Base-by-base conservation (phyloP, 352 stramenopile genomes). In the Pythium sukuiense region DNA sequence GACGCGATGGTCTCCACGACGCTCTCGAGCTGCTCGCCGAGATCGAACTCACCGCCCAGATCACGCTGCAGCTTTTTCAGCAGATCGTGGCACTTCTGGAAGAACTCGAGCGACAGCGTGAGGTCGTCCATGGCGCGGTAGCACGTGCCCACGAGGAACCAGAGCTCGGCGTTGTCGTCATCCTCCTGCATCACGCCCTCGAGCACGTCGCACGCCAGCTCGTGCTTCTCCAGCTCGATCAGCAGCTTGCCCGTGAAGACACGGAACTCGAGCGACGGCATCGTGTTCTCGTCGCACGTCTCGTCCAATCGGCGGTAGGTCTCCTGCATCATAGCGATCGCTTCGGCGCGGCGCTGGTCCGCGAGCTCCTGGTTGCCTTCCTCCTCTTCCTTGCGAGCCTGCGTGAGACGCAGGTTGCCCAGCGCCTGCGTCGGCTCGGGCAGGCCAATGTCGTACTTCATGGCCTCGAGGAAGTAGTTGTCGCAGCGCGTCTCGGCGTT, bases 391-490 rank as follows among this genome's bases (percentile, higher is more conserved):
- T 88, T 93, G 73, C 91, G 87, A 63, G 92, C 79, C 83, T 99
- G 96, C 57, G 92, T 98, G 14, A 99, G 80, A 6, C 95, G 87
- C 35, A 99, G 74, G 77, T 97, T 99, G 20, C 96, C 94, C 69
- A 98, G 86, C 49, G 96, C 96, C 83, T 99, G 96, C 29, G 94
- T 90, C 39, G 95, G 92, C 79, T 99, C 95, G 1, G 95, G 91
- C 53, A 93, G 70, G 1, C 82, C 84, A n/a, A 97, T 77, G 67
- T 98, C 90, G 67, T 93, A 89, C 73, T 92, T 85, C 69, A 98
- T 82, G 37, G 96, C 95, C 30, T 93, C 77, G 55, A 88, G 67
- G 37, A 99, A 88, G 61, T 92, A 93, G 2, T 78, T 77, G 76
- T 99, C 95, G 72, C 96, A 99, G 41, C 86, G 81, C 12, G 63